Conservation (phyloP, 371 early-diverging fungal genomes). For the Mucor circinelloides region DNA sequence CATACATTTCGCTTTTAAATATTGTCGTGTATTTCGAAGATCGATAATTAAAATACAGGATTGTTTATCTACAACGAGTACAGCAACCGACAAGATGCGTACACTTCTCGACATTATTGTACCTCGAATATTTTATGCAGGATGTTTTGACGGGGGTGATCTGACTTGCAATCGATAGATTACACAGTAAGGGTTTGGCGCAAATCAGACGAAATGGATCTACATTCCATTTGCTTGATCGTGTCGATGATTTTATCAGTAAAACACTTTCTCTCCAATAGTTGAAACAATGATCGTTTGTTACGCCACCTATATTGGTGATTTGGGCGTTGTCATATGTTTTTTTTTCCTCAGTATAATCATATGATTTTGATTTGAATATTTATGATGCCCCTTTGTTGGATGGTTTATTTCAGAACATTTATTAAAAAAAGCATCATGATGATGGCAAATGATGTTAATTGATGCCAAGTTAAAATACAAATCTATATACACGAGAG, state of each 20-base stretch:
- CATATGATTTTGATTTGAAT: background rate
- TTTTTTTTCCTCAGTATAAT: background rate
- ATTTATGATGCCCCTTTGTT: too few species aligned
- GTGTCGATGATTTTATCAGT: background rate
- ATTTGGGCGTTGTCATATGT: background rate
- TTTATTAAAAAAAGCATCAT: slow-evolving; percentile 1
- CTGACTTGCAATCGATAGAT: background rate
- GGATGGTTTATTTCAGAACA: background rate
- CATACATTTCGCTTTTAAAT: too few species aligned
- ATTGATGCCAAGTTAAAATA: background rate
- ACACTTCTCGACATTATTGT: too few species aligned
- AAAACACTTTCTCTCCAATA: background rate
- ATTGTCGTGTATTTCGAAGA: too few species aligned
- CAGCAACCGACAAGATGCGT: too few species aligned
- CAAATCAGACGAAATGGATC: slow-evolving; percentile 2
- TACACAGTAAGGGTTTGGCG: background rate
- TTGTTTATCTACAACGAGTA: too few species aligned
- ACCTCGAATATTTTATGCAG: background rate
- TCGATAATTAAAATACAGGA: too few species aligned
- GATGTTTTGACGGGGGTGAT: background rate
- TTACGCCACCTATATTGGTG: background rate
- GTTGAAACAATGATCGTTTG: background rate
- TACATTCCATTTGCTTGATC: background rate
- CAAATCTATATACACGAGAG: background rate
- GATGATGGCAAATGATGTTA: background rate